Conservation (phyloP, 345 rosid genomes). For the Raphanus sativus region DNA sequence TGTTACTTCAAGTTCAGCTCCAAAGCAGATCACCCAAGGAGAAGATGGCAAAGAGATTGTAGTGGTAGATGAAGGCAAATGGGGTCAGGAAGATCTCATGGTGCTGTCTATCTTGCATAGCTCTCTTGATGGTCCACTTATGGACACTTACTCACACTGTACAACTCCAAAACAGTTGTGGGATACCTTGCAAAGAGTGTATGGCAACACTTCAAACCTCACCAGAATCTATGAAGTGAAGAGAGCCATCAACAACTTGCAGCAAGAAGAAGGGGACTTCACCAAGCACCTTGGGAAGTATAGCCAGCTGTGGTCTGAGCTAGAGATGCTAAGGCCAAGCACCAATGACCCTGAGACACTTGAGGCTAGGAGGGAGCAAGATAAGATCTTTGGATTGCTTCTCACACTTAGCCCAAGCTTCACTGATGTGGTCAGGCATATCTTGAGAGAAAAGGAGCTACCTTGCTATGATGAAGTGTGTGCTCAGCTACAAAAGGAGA, state of each 20-base stretch:
- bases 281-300: not conserved
- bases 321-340: not conserved
- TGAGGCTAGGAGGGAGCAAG: not conserved
- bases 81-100: not conserved
- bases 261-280: not conserved
- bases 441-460: not conserved
- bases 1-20: not conserved
- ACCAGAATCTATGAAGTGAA: not conserved
- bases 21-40: not conserved
- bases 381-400: not conserved
- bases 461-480: not conserved
- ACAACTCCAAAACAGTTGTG: not conserved
- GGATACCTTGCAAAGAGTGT: not conserved
- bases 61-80: not conserved
- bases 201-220: not conserved
- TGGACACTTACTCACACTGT: not conserved
- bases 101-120: not conserved
- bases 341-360: not conserved
- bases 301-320: not conserved
- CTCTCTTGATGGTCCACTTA: not conserved
- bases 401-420: not conserved
- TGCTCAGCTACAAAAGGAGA: not conserved
- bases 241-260: not conserved
- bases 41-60: not conserved
- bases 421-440: not conserved